These are phyloP conservation scores for Dendrobium nobile DNA, from an alignment of 106 monocot species.

Conservation along the genomic window DNA sequence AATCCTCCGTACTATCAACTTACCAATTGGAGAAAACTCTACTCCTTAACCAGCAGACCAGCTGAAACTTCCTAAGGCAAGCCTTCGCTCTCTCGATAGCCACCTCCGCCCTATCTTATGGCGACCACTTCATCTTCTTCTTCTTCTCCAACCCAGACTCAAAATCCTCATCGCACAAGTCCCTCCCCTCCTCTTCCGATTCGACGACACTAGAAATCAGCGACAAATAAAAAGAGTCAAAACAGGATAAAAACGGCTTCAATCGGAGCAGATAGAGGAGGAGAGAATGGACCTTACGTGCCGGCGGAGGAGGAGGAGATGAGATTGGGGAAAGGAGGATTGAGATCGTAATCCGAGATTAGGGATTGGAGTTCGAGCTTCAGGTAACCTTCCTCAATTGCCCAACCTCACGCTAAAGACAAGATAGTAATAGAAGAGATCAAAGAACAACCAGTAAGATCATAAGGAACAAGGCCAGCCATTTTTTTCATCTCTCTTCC, in stretches of 20 bases:
- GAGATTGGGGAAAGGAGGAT: background rate
- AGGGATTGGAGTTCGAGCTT: slow-evolving; percentile 2
- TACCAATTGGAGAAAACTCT: background rate
- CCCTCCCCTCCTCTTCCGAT: background rate
- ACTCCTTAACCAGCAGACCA: background rate
- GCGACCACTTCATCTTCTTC: background rate
- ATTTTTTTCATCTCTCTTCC: too few species aligned
- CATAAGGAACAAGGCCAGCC: too few species aligned
- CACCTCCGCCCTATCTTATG: background rate
- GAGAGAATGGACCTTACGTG: background rate
- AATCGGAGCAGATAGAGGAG: background rate
- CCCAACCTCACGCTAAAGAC: too few species aligned
- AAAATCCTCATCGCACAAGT: background rate
- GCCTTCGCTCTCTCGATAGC: background rate
- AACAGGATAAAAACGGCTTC: background rate
- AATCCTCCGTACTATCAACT: too few species aligned
- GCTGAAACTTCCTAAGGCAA: background rate
- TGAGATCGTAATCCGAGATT: background rate
- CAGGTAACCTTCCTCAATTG: background rate
- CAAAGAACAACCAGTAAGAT: too few species aligned
- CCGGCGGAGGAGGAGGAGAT: background rate
- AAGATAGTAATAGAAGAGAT: too few species aligned
- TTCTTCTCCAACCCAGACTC: background rate
- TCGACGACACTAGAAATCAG: background rate
- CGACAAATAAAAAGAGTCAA: background rate